Base-by-base conservation (phyloP, 2,329 filamentous ascomycete species). In the Trichoderma asperellum region DNA sequence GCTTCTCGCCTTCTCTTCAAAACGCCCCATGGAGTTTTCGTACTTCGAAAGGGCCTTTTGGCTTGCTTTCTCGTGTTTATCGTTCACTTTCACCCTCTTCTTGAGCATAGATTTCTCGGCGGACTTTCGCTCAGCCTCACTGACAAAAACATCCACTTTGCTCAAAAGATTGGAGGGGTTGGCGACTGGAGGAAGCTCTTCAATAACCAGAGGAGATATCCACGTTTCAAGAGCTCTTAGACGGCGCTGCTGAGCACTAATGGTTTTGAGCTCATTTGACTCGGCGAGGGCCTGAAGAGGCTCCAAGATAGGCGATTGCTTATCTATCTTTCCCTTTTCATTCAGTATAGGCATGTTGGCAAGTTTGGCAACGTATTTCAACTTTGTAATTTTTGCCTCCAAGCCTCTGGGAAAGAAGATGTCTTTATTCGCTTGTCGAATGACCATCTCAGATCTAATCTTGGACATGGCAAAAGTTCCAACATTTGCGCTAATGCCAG, bases 61-160 rank as follows among this genome's bases (percentile, higher is more conserved):
- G 5, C 47, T 55, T 4, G 49, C 49, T 29, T 40, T 40, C 4
- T 64, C 61, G 18, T 64, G 61, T 16, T 40, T 64, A 3, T 64
- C 24, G 2, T 40, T 64, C 2, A 40, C 61, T 10, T n/a, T 37
- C 8, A 64, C n/a, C 14, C 61, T 64, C 34, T 64, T 64, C 18
- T 64, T 64, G 4, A 64, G 47, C 61, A 64, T 64, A 32, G 61
- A 55, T 24, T 64, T 53, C 34, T 64, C 61, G 8, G 61, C 61
- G 1, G 61, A 64, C 18, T 55, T 64, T 37, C 61, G 61, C 14
- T 64, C 61, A 10, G 18, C 24, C 24, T 64, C 61, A 16, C 61
- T 64, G 12, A 64, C 29, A 12, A 55, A 40, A 4, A 32, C 61
- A 40, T 64, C 61, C 34, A 64, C 61, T 35, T 64, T 64, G 12